Base-by-base conservation (phyloP, 306 rosid species). In the Prunus salicina region DNA sequence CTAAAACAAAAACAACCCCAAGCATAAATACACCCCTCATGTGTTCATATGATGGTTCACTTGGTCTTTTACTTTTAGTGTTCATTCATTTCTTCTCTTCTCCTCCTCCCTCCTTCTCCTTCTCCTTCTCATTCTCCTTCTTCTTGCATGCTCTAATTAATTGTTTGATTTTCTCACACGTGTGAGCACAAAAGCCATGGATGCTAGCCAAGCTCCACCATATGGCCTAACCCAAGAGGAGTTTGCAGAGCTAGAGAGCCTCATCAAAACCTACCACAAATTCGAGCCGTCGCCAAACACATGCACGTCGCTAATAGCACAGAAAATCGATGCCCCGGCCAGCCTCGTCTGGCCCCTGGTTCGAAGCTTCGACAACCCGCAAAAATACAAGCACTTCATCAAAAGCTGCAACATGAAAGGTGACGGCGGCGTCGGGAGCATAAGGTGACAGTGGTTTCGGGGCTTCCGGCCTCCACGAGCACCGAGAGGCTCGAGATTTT, bases 401-500 rank as follows among this genome's bases (percentile, higher is more conserved):
- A 95, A 95, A 41, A 84, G 95, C 25, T 90, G 99, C 81, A 90
- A 69, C 57, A 90, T 95, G 97, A 75, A 3, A 11, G 94, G 94
- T 0, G 96, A 91, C 19, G 97, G 93, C 0, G 84, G 89, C 8
- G 92, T 95, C 0, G 99, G 99, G 0, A 92, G 97, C 75, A 86
- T 91, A 32, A 63, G 64, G 92, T 95, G 14, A 89, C 92, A 0
- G 93, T 95, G 11, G 91, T 92, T 10, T 95, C 99, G 1, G 99
- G 97, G 2, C 83, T 95, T 0, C 99, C 99, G 1, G 97, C 97
- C 0, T 90, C 99, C 0, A 95, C 99, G 0, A 90, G 97, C 82
- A 93, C 94, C 13, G 99, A 95, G 82, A 85, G 96, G 84, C 85
- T 95, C 0, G 97, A 95, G 88, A 90, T 95, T 12, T 27, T 92